Evolutionary conservation across 257 asterid genomes (phyloP).

Genomic region (Solanum gandarillasii): DNA sequence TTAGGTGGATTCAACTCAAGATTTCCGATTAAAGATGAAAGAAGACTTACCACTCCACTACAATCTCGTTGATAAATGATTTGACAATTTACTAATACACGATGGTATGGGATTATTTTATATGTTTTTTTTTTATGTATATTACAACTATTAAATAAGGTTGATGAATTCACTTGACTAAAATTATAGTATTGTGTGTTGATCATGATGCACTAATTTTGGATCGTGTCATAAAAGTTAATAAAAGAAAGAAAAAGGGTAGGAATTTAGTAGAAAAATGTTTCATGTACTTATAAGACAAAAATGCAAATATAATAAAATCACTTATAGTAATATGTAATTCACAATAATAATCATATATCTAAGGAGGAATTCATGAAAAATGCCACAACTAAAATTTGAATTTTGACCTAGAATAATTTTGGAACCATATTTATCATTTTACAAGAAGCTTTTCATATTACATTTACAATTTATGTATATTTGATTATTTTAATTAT

Average conservation of each 20-base stretch:
- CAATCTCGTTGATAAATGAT: neutral
- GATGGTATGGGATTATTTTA: neutral
- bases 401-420: neutral
- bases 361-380: neutral
- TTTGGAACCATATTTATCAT: neutral
- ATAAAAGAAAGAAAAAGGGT: neutral
- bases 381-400: neutral
- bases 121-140: neutral
- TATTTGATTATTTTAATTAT: no score
- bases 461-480: no score
- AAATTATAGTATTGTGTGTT: neutral
- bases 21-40: no score
- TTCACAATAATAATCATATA: neutral
- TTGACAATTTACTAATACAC: neutral
- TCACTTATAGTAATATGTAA: neutral
- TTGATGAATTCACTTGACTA: neutral
- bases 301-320: no score
- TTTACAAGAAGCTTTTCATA: neutral
- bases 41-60: fast-evolving
- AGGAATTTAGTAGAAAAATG: neutral
- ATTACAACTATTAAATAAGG: neutral
- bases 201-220: neutral
- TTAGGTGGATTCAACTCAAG: no score
- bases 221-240: neutral
- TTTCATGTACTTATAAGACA: neutral